Evolutionary conservation across 441 rosid genomes (phyloP), one percentile per base, ranked within the genome.

Genomic region (Gossypium laxum): DNA sequence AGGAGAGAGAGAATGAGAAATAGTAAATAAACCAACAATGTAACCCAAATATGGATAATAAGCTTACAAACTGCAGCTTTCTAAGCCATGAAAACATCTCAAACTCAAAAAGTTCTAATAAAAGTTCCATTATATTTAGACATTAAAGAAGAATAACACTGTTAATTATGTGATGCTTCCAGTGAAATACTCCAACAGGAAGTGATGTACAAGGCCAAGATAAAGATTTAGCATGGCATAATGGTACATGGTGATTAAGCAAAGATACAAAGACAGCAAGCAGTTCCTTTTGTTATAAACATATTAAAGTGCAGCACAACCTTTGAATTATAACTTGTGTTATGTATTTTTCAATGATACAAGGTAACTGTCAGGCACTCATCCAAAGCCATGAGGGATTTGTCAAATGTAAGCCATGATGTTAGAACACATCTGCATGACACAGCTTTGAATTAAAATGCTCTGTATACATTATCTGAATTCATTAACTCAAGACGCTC

Each of bases 1-100:
- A 50, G 34, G 43, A 74, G 75, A 70, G 45, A 70, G 26, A 71
- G 64, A 57, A 60, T 47, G 17, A 68, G 51, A 70, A 28, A 30
- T 0, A 26, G 12, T 26, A 68, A 61, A 71, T 15, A 22, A 74
- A 61, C 57, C 38, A 70, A n/a, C 26, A 14, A 47, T 14, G 22
- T 45, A 38, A 18, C 41, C 55, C 19, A 76, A 62, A 48, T 19
- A 58, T 17, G 64, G 14, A 60, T 21, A 15, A 14, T 32, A 61
- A 64, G 41, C 45, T 45, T n/a, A 57, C 30, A 45, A 58, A 56
- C 17, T 17, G 28, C 24, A 14, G 21, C 56, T 12, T 65, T 43
- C 64, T 41, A 66, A 22, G 6, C n/a, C 69, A 48, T 48, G 17
- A 15, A 32, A 66, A 48, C 41, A 47, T 22, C 38, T 66, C 17